Conservation (phyloP, 129 eudicot species). For the Flaveria bidentis region DNA sequence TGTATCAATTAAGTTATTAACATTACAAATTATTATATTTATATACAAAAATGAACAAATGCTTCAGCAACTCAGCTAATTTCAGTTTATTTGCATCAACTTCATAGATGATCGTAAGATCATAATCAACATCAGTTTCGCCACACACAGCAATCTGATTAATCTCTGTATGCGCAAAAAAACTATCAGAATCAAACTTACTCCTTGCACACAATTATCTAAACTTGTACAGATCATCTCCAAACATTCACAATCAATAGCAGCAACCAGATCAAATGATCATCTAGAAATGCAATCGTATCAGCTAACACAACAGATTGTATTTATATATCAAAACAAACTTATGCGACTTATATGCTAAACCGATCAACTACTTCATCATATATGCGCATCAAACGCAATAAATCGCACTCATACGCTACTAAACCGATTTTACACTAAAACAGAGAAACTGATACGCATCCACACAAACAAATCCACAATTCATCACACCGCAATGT, state of each 20-base stretch:
- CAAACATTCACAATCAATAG: not conserved
- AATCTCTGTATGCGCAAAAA: not conserved
- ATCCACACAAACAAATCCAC: not conserved
- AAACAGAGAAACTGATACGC: slow-evolving; percentile 19
- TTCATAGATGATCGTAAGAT: not conserved
- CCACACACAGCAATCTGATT: not conserved
- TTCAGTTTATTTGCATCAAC: too few species aligned
- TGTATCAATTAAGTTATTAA: too few species aligned
- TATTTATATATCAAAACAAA: not conserved
- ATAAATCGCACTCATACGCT: not conserved
- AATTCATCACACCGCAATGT: not conserved
- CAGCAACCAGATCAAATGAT: not conserved
- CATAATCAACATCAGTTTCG: not conserved
- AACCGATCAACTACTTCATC: not conserved
- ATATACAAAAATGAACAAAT: too few species aligned
- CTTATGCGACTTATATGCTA: not conserved
- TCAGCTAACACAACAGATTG: not conserved
- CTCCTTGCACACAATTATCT: not conserved
- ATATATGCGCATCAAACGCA: not conserved
- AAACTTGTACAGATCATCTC: too few species aligned
- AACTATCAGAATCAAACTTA: not conserved
- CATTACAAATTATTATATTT: too few species aligned
- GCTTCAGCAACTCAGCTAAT: too few species aligned
- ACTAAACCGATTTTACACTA: not conserved
- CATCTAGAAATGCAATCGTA: not conserved